Evolutionary conservation across 306 rosid species (phyloP), one percentile per base, ranked within the genome.

Genomic region (Begonia loranthoides): DNA sequence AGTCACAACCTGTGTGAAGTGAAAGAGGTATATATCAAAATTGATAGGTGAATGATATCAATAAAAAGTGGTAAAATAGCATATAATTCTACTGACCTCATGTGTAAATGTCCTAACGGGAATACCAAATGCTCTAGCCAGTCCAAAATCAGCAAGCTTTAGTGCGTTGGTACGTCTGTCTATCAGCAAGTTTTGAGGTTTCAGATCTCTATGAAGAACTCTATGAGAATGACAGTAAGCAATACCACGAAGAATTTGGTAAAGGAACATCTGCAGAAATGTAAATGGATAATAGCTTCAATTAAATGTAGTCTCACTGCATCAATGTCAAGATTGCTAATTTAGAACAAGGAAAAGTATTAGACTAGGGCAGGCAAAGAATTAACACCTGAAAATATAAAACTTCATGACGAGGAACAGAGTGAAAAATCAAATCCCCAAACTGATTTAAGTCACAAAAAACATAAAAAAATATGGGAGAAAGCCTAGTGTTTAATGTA

Each of bases 41-140:
- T 28, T 7, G 0, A 28, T 28, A 28, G 60, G 52, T 41, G 60
- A n/a, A 68, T 55, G 53, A 54, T 57, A 24, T 49, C 11, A 4
- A 12, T 22, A 45, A 24, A 13, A n/a, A 28, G 15, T 13, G 34
- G 62, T 24, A 10, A 19, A 28, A 12, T 57, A 64, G 38, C 60
- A 40, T 47, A 59, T 39, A 45, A 15, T 50, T 43, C 15, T 46
- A 38, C 68, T 38, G 60, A 86, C 99, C 99, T 90, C 95, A 12
- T 82, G 99, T 11, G 99, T 90, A 64, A 90, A 90, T 61, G 95
- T 86, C 68, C 95, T 86, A 72, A 86, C 95, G 76, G 94, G 94
- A 73, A 87, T 77, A 63, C 96, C 89, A 76, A 87, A 79, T 50
- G 94, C 89, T 70, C 94, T 74, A 52, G 94, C 96, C 66, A 83